These are phyloP conservation scores for Paragyromitra xinjiangensis DNA, from an alignment of 495 filamentous ascomycete genomes.

Conservation along the genomic window DNA sequence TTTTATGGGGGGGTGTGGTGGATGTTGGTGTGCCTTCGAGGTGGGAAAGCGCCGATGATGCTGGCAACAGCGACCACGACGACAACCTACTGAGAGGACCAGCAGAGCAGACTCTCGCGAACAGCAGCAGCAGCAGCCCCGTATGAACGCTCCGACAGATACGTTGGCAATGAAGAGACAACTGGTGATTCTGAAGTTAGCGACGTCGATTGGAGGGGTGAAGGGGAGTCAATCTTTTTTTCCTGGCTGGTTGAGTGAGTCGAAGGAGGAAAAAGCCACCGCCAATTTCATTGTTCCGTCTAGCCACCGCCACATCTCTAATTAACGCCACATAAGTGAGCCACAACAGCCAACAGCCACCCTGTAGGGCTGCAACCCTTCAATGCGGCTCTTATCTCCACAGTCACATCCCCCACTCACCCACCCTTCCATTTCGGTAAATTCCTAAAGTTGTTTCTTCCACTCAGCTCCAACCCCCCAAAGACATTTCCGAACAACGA, in stretches of 20 bases:
- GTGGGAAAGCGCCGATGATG: slow-evolving; percentile 33
- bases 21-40: slow-evolving; percentile 37
- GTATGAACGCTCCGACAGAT: slow-evolving; percentile 6
- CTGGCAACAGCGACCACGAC: slow-evolving; percentile 46
- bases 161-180: slow-evolving; percentile 34
- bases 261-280: slow-evolving; percentile 14
- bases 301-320: slow-evolving; percentile 29
- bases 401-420: slow-evolving; percentile 49
- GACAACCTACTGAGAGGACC: slow-evolving; percentile 36
- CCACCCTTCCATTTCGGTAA: slow-evolving; percentile 32
- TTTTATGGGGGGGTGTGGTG: slow-evolving; percentile 11
- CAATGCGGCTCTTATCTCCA: slow-evolving; percentile 18
- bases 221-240: slow-evolving; percentile 24
- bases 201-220: slow-evolving; percentile 30
- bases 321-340: neutral
- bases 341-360: slow-evolving; percentile 16
- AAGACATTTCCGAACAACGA: slow-evolving; percentile 72
- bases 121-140: slow-evolving; percentile 22
- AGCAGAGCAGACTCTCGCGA: slow-evolving; percentile 47
- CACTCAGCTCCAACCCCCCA: slow-evolving; percentile 12
- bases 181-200: slow-evolving; percentile 18
- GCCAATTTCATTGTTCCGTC: slow-evolving; percentile 36
- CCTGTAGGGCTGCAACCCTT: slow-evolving; percentile 26
- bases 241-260: slow-evolving; percentile 35
- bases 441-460: slow-evolving; percentile 51